phyloP scores from a whole-genome alignment of 2,329 filamentous ascomycete species.

The Fusarium sp. region DNA sequence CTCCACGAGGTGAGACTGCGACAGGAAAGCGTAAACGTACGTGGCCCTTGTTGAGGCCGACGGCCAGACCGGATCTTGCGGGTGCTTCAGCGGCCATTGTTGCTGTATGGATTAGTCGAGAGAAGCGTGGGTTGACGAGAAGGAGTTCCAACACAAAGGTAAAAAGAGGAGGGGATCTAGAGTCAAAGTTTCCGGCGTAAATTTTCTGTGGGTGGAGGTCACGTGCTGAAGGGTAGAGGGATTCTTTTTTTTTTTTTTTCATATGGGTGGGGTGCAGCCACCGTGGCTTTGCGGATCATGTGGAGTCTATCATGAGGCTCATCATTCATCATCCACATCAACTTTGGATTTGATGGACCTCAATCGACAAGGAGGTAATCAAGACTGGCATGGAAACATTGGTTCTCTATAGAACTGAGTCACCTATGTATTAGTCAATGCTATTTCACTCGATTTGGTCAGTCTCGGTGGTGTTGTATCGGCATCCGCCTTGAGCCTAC shows the following conservation, averaged over 20 bases:
- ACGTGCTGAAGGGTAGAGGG: conserved; percentile 45
- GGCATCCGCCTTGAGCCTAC: too few species aligned
- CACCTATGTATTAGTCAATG: too few species aligned
- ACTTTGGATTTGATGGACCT: too few species aligned
- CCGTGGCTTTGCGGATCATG: not conserved
- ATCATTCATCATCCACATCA: not conserved
- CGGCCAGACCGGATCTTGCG: conserved; percentile 66
- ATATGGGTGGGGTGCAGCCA: conserved; percentile 1
- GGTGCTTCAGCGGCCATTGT: conserved; percentile 69
- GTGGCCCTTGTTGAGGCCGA: conserved; percentile 71
- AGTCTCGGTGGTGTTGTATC: too few species aligned
- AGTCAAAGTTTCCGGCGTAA: conserved; percentile 36
- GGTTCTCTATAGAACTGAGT: too few species aligned
- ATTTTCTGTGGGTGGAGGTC: conserved; percentile 43
- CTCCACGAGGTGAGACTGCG: conserved; percentile 77
- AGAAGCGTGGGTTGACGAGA: conserved; percentile 44
- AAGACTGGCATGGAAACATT: too few species aligned
- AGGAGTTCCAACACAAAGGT: conserved; percentile 17
- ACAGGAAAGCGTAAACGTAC: conserved; percentile 64
- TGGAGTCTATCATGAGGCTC: conserved; percentile 4
- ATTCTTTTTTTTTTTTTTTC: conserved; percentile 19
- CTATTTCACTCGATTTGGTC: too few species aligned
- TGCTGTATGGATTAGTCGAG: conserved; percentile 47
- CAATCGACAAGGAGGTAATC: too few species aligned
- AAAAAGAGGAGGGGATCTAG: conserved; percentile 17